A percentile compares a stretch with the other conserved stretches of the same genome.
These are phyloP conservation scores for Penicillium sp. DNA, from an alignment of 2,329 filamentous ascomycete genomes.

Conservation along the genomic window DNA sequence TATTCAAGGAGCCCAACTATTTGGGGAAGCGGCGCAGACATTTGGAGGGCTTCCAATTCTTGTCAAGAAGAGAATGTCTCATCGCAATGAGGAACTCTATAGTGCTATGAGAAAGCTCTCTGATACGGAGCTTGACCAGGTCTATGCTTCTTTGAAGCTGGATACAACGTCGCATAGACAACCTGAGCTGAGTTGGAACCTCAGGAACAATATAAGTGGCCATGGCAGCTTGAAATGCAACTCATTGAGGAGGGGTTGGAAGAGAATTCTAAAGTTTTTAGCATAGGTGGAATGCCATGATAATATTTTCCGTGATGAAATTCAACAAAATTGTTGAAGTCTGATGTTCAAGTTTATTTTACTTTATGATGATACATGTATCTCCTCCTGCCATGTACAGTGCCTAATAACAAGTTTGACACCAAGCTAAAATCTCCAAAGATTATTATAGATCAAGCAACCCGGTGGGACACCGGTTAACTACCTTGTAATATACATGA, in stretches of 20 bases:
- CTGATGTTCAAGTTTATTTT: too few relatives aligned
- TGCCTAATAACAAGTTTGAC: too few relatives aligned
- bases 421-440: too few relatives aligned
- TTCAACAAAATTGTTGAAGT: too few relatives aligned
- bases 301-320: too few relatives aligned
- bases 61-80: neutral
- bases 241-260: neutral
- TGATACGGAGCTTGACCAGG: neutral
- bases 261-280: too few relatives aligned
- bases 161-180: neutral
- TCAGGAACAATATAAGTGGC: neutral
- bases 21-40: neutral
- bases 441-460: too few relatives aligned
- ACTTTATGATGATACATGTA: too few relatives aligned
- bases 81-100: neutral
- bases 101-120: neutral
- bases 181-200: neutral
- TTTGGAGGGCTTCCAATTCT: neutral
- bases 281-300: too few relatives aligned
- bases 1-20: neutral
- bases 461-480: too few relatives aligned
- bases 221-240: neutral
- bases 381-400: too few relatives aligned
- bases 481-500: too few relatives aligned
- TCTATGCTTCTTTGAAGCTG: neutral